These are phyloP conservation scores for Pachyrhizus erosus DNA, from an alignment of 306 rosid genomes.

Conservation along the genomic window DNA sequence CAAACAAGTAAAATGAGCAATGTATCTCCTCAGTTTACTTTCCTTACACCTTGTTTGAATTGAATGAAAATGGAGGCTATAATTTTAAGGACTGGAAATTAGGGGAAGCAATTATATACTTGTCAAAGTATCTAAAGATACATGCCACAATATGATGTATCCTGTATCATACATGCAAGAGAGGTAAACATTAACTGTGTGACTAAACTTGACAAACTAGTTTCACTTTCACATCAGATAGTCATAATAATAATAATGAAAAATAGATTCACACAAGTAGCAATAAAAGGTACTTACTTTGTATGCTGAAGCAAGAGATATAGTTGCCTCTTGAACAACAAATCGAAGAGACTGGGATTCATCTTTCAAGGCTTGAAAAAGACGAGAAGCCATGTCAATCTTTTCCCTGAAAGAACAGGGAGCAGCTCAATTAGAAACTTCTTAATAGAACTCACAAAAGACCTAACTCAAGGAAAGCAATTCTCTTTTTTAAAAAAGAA, in stretches of 20 bases:
- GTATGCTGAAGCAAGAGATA: slow-evolving; percentile 86
- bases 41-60: background rate
- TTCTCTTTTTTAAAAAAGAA: background rate
- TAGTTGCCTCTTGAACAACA: slow-evolving; percentile 86
- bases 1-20: background rate
- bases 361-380: slow-evolving; percentile 79
- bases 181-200: slow-evolving; percentile 5
- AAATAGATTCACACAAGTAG: slow-evolving; percentile 33
- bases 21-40: background rate
- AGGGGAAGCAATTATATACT: slow-evolving; percentile 1
- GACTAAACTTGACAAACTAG: background rate
- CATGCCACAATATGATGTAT: background rate
- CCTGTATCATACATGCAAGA: slow-evolving; percentile 25
- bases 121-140: slow-evolving; percentile 3
- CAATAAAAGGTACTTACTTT: slow-evolving; percentile 60
- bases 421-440: slow-evolving; percentile 35
- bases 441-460: slow-evolving; percentile 18
- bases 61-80: background rate
- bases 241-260: background rate
- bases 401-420: slow-evolving; percentile 65
- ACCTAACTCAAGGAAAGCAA: slow-evolving; percentile 31
- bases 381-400: slow-evolving; percentile 87
- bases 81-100: background rate
- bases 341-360: slow-evolving; percentile 84
- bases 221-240: background rate